Percentiles rank a stretch among this genome's conserved stretches.
Conservation (phyloP, 345 rosid species). For the Gossypium ekmanianum region DNA sequence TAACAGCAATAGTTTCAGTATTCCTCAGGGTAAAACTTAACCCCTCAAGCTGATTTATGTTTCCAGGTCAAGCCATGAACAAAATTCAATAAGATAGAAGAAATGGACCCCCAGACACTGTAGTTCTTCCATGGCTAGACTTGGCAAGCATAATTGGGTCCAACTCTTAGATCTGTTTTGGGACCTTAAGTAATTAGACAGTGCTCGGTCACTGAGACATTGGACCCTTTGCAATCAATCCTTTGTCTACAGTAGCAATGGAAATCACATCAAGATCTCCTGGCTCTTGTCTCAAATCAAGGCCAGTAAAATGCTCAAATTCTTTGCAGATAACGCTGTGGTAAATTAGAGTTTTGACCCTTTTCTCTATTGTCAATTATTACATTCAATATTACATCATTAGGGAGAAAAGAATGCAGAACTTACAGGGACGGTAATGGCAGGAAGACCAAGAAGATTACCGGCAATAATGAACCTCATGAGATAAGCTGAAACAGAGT, state of each 20-base stretch:
- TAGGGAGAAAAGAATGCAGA: background rate
- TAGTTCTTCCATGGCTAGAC: no score
- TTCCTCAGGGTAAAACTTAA: background rate
- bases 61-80: background rate
- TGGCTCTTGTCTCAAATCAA: background rate
- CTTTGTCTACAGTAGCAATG: no score
- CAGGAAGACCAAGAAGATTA: conserved; percentile 82
- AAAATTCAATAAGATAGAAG: no score
- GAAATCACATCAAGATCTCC: background rate
- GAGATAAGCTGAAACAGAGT: conserved; percentile 48
- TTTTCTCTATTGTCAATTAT: background rate
- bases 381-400: background rate
- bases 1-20: background rate
- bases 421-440: conserved; percentile 79
- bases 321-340: background rate
- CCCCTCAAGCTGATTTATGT: background rate
- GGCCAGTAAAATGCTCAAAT: background rate
- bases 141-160: background rate
- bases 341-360: background rate
- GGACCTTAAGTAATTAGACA: background rate
- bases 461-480: conserved; percentile 63
- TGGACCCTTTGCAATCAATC: background rate
- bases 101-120: no score
- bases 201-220: background rate
- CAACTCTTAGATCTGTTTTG: background rate